Conservation (phyloP, 768 basidiomycete genomes). For the Mycena vitilis region DNA sequence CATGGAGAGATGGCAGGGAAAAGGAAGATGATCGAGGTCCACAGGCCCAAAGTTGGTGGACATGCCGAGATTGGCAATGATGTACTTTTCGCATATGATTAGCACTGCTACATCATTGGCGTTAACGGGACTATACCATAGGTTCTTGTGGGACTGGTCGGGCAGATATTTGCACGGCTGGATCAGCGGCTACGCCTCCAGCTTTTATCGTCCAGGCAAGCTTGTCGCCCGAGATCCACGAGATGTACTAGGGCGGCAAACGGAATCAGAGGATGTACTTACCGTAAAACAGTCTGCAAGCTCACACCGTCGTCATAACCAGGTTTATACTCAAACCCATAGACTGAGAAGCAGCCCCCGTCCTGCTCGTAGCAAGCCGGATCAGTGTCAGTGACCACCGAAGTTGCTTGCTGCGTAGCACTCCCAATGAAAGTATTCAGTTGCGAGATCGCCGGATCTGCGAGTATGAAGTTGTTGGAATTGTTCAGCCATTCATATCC, state of each 20-base stretch:
- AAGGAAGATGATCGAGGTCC: slow-evolving; percentile 74
- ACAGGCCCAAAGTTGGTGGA: slow-evolving; percentile 80
- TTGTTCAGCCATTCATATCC: slow-evolving; percentile 78
- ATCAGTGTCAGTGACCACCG: slow-evolving; percentile 76
- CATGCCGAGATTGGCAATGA: slow-evolving; percentile 88
- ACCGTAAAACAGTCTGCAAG: slow-evolving; percentile 26
- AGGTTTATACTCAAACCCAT: slow-evolving; percentile 71
- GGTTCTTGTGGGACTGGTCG: slow-evolving; percentile 86
- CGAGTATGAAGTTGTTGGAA: slow-evolving; percentile 65
- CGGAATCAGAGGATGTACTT: neutral
- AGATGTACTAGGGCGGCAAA: slow-evolving; percentile 66
- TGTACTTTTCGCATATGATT: slow-evolving; percentile 56
- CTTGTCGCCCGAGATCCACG: slow-evolving; percentile 76
- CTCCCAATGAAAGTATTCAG: slow-evolving; percentile 81
- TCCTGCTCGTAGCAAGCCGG: slow-evolving; percentile 74
- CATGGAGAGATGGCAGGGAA: slow-evolving; percentile 72
- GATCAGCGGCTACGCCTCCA: slow-evolving; percentile 67
- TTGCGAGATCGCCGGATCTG: slow-evolving; percentile 59
- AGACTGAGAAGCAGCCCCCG: slow-evolving; percentile 69
- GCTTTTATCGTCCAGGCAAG: slow-evolving; percentile 78
- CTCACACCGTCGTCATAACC: slow-evolving; percentile 66
- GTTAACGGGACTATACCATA: slow-evolving; percentile 61
- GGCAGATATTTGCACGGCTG: slow-evolving; percentile 67
- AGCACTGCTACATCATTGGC: too few relatives aligned
- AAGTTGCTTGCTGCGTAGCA: slow-evolving; percentile 85